These are phyloP conservation scores for Saccharomyces hybrid DNA, from an alignment of 1,139 yeast genomes.

Conservation along the genomic window DNA sequence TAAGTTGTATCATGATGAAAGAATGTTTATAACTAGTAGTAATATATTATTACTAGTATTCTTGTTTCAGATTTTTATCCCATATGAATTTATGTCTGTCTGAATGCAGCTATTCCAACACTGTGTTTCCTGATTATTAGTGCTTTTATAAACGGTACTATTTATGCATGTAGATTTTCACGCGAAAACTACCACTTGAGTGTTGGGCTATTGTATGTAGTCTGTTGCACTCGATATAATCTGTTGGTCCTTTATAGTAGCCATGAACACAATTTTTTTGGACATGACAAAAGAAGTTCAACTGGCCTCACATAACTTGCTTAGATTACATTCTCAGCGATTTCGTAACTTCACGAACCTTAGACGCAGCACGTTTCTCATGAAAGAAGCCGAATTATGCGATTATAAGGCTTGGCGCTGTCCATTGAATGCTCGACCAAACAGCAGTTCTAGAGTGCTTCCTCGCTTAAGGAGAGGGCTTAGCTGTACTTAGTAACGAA, in stretches of 20 bases:
- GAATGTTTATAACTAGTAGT: too few relatives aligned
- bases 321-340: not conserved
- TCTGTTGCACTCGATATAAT: not conserved
- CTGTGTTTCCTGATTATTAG: not conserved
- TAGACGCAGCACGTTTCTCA: not conserved
- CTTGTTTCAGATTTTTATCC: too few relatives aligned
- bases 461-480: not conserved
- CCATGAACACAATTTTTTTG: not conserved
- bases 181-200: not conserved
- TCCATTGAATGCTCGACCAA: not conserved
- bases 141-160: not conserved
- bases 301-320: not conserved
- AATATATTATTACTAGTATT: too few relatives aligned
- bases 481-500: not conserved
- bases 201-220: not conserved
- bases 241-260: not conserved
- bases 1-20: too few relatives aligned
- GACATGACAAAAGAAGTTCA: not conserved
- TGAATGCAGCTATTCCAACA: not conserved
- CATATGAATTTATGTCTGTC: too few relatives aligned
- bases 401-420: not conserved
- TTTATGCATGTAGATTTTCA: not conserved
- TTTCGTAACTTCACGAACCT: not conserved
- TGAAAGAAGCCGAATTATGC: not conserved
- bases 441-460: not conserved